Evolutionary conservation across 495 filamentous ascomycete species (phyloP), one percentile per base, ranked within the genome.

Genomic region (Penicillium subrubescens): DNA sequence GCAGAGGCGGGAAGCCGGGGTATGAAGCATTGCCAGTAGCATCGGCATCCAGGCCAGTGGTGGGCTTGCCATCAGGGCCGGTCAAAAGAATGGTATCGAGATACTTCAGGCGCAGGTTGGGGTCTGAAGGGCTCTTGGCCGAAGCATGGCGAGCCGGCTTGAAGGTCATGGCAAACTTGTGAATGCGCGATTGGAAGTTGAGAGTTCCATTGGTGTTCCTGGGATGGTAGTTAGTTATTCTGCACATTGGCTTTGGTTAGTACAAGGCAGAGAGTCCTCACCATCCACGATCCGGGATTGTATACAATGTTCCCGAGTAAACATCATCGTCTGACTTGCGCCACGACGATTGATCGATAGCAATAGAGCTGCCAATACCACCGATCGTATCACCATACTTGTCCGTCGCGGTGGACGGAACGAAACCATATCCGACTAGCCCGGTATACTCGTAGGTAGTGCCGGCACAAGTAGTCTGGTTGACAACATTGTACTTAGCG

Each of bases 261-360:
- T 50, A 7, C 15, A 58, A 14, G 6, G 54, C 4, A n/a, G 48
- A 19, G 41, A 52, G 8, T 21, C 53, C 72, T 60, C 69, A 84
- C 88, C 91, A 94, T 57, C 91, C 91, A 39, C 90, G 81, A 71
- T 93, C 91, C 2, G 92, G 91, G 5, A 92, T 73, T 11, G 82
- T 76, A 71, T 83, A 94, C 35, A 92, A 67, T 10, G 83, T 82
- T 5, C 89, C 91, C 8, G 79, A 81, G 72, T 93, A 95, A 12
- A 69, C 81, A 35, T 82, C 82, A 27, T 78, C 74, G 8, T 64
- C 67, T 19, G 72, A 72, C 71, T 88, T 88, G 68, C 79, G 85
- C 92, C 91, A 95, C 34, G 82, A 79, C 25, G 62, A 73, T 56
- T 79, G 77, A 46, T 90, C 88, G 35, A 94, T 71, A 17, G 88